phyloP scores from a whole-genome alignment of 2,329 filamentous ascomycete species.

The Piedraia hortae region DNA sequence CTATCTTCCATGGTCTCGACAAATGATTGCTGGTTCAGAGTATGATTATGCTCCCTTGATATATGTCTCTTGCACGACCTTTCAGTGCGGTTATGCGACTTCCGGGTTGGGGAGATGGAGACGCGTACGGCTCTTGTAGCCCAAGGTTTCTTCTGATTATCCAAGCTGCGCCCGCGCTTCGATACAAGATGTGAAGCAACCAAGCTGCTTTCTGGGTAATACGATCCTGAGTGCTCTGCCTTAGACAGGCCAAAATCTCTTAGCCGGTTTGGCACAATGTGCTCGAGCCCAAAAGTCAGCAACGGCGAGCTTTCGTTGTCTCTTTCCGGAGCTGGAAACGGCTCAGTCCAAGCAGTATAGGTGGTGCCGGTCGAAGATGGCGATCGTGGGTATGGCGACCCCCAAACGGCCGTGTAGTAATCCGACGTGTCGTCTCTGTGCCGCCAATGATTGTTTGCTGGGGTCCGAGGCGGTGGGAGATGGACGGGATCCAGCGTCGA shows the following conservation, averaged over 20 bases:
- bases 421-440: slow-evolving; percentile 9
- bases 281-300: slow-evolving; percentile 12
- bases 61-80: slow-evolving; percentile 12
- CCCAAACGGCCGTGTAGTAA: slow-evolving; percentile 54
- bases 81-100: slow-evolving; percentile 23
- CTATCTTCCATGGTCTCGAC: slow-evolving; percentile 17
- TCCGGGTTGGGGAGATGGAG: too few relatives aligned
- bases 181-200: too few relatives aligned
- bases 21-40: slow-evolving; percentile 23
- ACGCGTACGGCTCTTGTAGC: too few relatives aligned
- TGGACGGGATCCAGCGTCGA: slow-evolving; percentile 6
- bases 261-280: slow-evolving; percentile 11
- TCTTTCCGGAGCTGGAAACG: slow-evolving; percentile 7
- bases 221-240: slow-evolving; percentile 3
- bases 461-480: slow-evolving; percentile 8
- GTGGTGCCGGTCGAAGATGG: slow-evolving; percentile 16
- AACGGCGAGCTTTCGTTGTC: slow-evolving; percentile 8
- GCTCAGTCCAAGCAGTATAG: slow-evolving; percentile 10
- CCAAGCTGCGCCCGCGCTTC: too few relatives aligned
- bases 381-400: slow-evolving; percentile 57
- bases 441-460: slow-evolving; percentile 6
- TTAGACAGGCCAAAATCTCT: slow-evolving; percentile 5
- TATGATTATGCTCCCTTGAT: slow-evolving; percentile 18
- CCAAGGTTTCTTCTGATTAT: too few relatives aligned
- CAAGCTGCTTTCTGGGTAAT: slow-evolving; percentile 42